A percentile compares a stretch with the other conserved stretches of the same genome.
Conservation (phyloP, 202 grass and related monocot species). For the Schoenoplectus tabernaemontani region DNA sequence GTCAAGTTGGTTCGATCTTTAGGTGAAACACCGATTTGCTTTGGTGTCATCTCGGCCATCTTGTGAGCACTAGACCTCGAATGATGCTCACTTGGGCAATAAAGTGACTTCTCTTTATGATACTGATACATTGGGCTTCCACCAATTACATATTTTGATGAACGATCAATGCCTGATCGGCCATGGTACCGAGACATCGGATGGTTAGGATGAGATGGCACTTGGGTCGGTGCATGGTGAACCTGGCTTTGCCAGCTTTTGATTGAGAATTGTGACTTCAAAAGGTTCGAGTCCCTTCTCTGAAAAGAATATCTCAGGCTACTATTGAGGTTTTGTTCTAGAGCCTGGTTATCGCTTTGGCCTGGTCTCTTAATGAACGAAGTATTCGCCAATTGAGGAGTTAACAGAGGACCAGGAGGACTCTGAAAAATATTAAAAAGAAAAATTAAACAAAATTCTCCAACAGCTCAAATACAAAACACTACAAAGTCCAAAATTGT, state of each 20-base stretch:
- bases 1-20: not conserved
- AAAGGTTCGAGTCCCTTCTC: not conserved
- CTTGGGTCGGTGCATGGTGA: not conserved
- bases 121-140: not conserved
- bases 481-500: not conserved
- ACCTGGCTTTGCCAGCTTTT: slow-evolving; percentile 10
- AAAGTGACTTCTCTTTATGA: not conserved
- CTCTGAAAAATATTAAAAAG: slow-evolving; percentile 17
- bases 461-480: not conserved
- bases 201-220: not conserved
- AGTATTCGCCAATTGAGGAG: slow-evolving; percentile 21
- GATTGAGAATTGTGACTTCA: slow-evolving; percentile 6
- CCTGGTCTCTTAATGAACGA: slow-evolving; percentile 7
- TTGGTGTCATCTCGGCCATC: not conserved
- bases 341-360: not conserved
- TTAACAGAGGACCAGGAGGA: slow-evolving; percentile 16
- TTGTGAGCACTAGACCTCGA: not conserved
- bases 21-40: not conserved
- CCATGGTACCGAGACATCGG: not conserved
- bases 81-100: not conserved
- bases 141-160: slow-evolving; percentile 12
- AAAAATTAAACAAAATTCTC: not conserved
- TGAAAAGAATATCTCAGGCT: not conserved
- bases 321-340: not conserved
- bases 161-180: slow-evolving; percentile 20